Evolutionary conservation across 2,329 filamentous ascomycete species (phyloP), one percentile per base, ranked within the genome.

Genomic region (Pseudogymnoascus sp.): DNA sequence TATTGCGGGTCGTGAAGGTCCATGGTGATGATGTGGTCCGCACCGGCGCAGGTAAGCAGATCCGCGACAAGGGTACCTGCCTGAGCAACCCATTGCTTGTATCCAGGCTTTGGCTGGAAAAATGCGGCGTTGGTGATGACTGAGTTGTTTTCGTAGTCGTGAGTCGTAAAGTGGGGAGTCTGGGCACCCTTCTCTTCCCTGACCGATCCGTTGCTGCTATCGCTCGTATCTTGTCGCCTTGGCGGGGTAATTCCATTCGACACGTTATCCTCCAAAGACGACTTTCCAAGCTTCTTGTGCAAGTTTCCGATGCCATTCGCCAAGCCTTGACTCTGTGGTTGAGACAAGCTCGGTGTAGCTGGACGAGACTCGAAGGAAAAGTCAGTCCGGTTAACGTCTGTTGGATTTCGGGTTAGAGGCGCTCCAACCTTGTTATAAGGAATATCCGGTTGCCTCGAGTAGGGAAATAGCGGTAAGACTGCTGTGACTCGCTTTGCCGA

Each of bases 21-120:
- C 89, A 99, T 95, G 32, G 93, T 97, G 73, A 97, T 97, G 72
- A 94, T 87, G 75, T 97, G 94, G 74, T 99, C 93, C 50, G 94
- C 91, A 66, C 94, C 94, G 65, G 94, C 93, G 75, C 92, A 97
- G 39, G 91, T 97, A 66, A 99, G 80, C 47, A 99, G 84, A 73
- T 97, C 92, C 58, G 94, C 94, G 57, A 99, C 89, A 62, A 99
- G 82, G 30, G 92, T 97, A 63, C 94, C 94, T 41, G 94, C 92
- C 77, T 97, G 94, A 20, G 94, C 94, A 65, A 99, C 93, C 94
- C 94, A 99, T 77, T 96, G 91, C 78, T 94, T 94, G 75, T 99
- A 99, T 58, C 94, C 94, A 6, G 92, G 90, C 72, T 93, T 92
- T 18, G 90, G 86, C 72, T 91, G 84, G 73, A 89, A 89, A 41